Base-by-base conservation (phyloP, 2,329 filamentous ascomycete genomes). In the Talaromyces sp. region DNA sequence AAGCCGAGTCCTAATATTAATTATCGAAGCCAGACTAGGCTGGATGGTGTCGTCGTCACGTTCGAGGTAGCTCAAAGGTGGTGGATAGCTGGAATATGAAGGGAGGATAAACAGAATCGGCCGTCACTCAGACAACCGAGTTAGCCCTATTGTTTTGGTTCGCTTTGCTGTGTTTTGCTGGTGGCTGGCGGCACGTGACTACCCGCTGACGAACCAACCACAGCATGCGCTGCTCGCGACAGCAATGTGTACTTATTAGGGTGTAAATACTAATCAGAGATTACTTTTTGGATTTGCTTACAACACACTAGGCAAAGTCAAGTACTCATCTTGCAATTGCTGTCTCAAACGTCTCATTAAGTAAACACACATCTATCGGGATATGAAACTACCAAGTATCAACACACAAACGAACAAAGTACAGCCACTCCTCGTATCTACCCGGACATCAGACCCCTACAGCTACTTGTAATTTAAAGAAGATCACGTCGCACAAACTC, bases 401-500 rank as follows among this genome's bases (percentile, higher is more conserved):
- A 63, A 68, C 47, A 59, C 22, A 63, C 43, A 59, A 52, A 60
- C 27, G 54, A 58, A 59, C 52, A 60, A 35, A 64, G 52, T 59
- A 64, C 41, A 33, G 17, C 63, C 67, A 66, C 59, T 67, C 68
- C 66, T 66, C 68, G 50, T 50, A 69, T 69, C 66, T 66, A 69
- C 65, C 62, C 35, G 39, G 65, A 61, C 67, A 63, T 63, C 66
- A 66, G 31, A 35, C 47, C 54, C 50, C n/a, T 35, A 5, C 61
- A 41, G 39, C 50, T 56, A 62, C 62, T 49, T 49, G 52, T 67
- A 69, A 50, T 25, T 86, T 91, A 99, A 84, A 99, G 87, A 79
- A 99, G 84, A 82, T 99, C 95, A 70, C 92, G 88, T 86, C 93
- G 92, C 79, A 98, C 92, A 79, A 99, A 99, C 85, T 98, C 92